Conservation (phyloP, 768 basidiomycete genomes). For the Mycena amicta region DNA sequence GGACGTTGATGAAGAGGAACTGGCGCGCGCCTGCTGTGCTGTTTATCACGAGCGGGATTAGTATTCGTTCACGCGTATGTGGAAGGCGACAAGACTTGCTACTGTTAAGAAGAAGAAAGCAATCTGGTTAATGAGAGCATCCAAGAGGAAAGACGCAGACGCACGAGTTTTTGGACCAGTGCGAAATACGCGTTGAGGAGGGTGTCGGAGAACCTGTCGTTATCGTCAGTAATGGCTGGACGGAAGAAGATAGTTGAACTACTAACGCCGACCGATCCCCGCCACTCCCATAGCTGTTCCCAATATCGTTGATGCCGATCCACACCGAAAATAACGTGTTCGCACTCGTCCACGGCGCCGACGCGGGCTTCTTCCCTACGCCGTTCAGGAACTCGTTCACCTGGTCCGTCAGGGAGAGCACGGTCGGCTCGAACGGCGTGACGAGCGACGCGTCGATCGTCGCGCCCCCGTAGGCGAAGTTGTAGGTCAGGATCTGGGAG, state of each 20-base stretch:
- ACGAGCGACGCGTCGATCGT: slow-evolving; percentile 65
- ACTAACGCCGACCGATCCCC: slow-evolving; percentile 54
- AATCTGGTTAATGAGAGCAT: slow-evolving; percentile 19
- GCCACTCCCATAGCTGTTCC: slow-evolving; percentile 49
- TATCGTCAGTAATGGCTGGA: slow-evolving; percentile 4
- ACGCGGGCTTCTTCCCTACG: slow-evolving; percentile 49
- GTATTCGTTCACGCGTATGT: no score
- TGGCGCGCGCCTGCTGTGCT: slow-evolving; percentile 58
- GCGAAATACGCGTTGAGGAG: slow-evolving; percentile 54
- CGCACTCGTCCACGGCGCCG: slow-evolving; percentile 55
- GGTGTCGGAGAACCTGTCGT: slow-evolving; percentile 46
- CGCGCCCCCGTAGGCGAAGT: slow-evolving; percentile 68
- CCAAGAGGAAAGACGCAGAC: slow-evolving; percentile 15
- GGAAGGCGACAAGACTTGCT: no score
- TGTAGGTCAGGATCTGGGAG: slow-evolving; percentile 58
- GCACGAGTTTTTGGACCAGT: slow-evolving; percentile 49
- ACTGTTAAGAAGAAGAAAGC: no score
- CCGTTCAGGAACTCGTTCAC: slow-evolving; percentile 57
- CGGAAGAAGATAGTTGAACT: neutral
- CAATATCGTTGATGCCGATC: slow-evolving; percentile 76
- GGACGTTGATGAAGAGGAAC: slow-evolving; percentile 53
- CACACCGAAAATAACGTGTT: slow-evolving; percentile 68
- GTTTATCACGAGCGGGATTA: no score
- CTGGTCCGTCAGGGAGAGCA: slow-evolving; percentile 60
- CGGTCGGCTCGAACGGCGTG: slow-evolving; percentile 50